Conservation (phyloP, 1,284 basidiomycete species). For the Sporisorium graminicola region DNA sequence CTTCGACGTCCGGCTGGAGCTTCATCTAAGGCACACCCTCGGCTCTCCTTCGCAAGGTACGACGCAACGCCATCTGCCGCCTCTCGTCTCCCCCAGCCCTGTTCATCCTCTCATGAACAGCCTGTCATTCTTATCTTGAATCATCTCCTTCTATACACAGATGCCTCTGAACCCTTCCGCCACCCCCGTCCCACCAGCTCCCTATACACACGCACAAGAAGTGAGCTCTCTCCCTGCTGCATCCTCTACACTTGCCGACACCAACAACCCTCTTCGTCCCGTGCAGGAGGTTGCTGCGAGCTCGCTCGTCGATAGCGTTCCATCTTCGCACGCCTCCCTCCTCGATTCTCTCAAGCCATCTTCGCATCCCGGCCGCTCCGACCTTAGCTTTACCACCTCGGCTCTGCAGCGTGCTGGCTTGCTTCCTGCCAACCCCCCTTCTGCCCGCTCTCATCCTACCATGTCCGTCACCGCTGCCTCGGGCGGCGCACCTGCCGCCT, state of each 20-base stretch:
- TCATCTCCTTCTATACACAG: conserved; percentile 12
- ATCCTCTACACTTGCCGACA: conserved; percentile 6
- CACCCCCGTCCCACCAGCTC: conserved; percentile 12
- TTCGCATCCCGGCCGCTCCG: conserved; percentile 7
- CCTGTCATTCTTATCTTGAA: not conserved
- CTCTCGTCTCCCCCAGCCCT: not conserved
- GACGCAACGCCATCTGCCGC: too few species aligned
- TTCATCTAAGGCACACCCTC: not conserved
- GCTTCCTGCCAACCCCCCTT: conserved; percentile 14
- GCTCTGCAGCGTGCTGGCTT: conserved; percentile 44
- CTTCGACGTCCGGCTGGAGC: not conserved
- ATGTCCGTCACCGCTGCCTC: conserved; percentile 22
- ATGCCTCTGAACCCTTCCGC: conserved; percentile 29
- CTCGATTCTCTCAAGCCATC: conserved; percentile 18
- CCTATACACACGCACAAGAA: conserved; percentile 21
- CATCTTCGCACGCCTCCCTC: conserved; percentile 16
- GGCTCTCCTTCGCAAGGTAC: not conserved
- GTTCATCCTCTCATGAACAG: not conserved
- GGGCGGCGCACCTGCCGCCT: conserved; percentile 38
- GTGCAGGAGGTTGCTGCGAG: conserved; percentile 46
- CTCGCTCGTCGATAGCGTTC: conserved; percentile 22
- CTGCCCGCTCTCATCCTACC: not conserved
- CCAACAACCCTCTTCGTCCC: conserved; percentile 27
- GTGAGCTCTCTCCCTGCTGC: conserved; percentile 13
- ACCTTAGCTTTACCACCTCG: conserved; percentile 36